A percentile compares a stretch with the other conserved stretches of the same genome.
Conservation (phyloP, 306 rosid species). For the Quillaja saponaria region DNA sequence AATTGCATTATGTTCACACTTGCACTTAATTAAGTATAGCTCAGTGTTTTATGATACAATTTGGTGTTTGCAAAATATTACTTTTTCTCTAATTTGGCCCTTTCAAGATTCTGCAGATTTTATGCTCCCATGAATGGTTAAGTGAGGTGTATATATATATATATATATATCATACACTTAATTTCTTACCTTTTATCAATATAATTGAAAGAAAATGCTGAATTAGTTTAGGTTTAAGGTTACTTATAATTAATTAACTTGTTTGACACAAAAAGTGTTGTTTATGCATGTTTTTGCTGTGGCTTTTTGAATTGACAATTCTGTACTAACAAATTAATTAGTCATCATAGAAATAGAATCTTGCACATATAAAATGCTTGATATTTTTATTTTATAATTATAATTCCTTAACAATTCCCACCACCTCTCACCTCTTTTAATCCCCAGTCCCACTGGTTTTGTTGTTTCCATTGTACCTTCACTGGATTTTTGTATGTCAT, state of each 20-base stretch:
- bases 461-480: conserved; percentile 40
- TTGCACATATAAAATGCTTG: conserved; percentile 19
- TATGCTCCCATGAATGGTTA: conserved; percentile 25
- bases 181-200: conserved; percentile 26
- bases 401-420: conserved; percentile 26
- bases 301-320: conserved; percentile 28
- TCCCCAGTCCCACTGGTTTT: conserved; percentile 29
- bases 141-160: too few species aligned
- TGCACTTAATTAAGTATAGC: background rate
- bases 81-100: conserved; percentile 39
- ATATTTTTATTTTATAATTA: too few species aligned
- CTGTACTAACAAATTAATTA: conserved; percentile 25
- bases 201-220: conserved; percentile 33
- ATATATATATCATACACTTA: conserved; percentile 34
- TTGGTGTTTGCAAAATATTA: conserved; percentile 17
- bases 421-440: conserved; percentile 16
- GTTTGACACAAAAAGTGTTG: conserved; percentile 19
- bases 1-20: too few species aligned
- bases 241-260: conserved; percentile 30
- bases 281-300: conserved; percentile 37
- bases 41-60: conserved; percentile 21
- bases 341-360: conserved; percentile 51
- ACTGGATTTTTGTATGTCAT: conserved; percentile 45
- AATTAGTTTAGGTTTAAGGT: conserved; percentile 42
- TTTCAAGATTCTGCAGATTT: conserved; percentile 52